Evolutionary conservation across 169 alveolate genomes (phyloP).

Genomic region (Neospora caninum): DNA sequence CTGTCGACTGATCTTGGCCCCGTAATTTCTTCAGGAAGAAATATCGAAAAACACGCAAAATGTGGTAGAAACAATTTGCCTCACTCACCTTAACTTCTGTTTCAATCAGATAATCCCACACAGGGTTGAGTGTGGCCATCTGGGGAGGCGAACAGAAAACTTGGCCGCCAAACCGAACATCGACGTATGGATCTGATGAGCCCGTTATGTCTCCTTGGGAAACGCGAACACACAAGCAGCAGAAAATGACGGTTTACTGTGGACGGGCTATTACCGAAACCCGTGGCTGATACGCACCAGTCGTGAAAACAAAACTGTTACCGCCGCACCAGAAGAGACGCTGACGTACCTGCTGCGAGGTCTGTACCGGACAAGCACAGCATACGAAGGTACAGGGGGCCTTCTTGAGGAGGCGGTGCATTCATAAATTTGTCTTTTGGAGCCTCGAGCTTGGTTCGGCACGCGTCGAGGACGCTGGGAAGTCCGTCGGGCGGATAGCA

Average conservation of each 20-base stretch:
- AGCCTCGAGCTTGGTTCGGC: constrained; percentile 40
- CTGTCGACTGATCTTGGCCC: too few species aligned
- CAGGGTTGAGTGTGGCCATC: constrained; percentile 62
- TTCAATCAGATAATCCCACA: constrained; percentile 55
- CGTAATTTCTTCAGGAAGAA: too few species aligned
- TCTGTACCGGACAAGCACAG: constrained; percentile 54
- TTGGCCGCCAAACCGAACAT: constrained; percentile 45
- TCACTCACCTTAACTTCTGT: constrained; percentile 51
- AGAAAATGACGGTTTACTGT: background rate
- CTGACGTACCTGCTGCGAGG: constrained; percentile 48
- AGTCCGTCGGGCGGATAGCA: background rate
- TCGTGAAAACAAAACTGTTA: background rate
- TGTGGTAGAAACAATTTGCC: background rate
- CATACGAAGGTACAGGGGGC: constrained; percentile 58
- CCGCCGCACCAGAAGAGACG: constrained; percentile 33
- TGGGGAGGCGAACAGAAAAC: constrained; percentile 53
- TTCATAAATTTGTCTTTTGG: constrained; percentile 53
- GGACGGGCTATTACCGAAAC: background rate
- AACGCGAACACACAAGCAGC: background rate
- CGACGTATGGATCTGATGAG: constrained; percentile 58
- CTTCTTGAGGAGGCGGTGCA: constrained; percentile 53
- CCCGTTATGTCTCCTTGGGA: constrained; percentile 55
- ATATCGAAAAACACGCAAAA: too few species aligned
- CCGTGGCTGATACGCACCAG: background rate
- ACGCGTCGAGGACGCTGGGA: constrained; percentile 17